Conservation (phyloP, 305 asterid species). For the Fraxinus latifolia region DNA sequence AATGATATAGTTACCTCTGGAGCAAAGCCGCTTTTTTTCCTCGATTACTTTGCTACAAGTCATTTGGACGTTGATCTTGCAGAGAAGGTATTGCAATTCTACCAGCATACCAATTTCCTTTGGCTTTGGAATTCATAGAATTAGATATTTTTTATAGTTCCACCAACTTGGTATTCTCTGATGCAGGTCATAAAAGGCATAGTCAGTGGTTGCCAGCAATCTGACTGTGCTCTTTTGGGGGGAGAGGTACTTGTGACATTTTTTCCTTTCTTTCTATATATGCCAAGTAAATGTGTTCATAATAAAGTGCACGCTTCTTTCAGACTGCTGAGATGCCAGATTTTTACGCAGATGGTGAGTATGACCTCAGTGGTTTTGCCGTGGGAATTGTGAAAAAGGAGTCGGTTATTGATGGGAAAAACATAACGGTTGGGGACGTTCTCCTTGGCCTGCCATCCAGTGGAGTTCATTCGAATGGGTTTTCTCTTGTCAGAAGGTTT, state of each 20-base stretch:
- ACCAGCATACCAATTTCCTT: neutral
- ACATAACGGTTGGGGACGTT: slow-evolving; percentile 64
- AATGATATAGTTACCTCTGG: slow-evolving; percentile 96
- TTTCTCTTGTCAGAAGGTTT: slow-evolving; percentile 89
- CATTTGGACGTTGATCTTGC: slow-evolving; percentile 90
- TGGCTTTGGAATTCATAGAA: neutral
- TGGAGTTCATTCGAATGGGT: slow-evolving; percentile 95
- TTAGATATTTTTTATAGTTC: neutral
- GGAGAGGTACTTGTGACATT: slow-evolving; percentile 68
- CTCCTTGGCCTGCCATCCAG: slow-evolving; percentile 92
- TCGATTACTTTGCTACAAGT: slow-evolving; percentile 92
- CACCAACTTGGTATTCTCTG: slow-evolving; percentile 8
- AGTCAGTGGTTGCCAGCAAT: slow-evolving; percentile 81
- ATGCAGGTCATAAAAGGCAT: slow-evolving; percentile 92
- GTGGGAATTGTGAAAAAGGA: slow-evolving; percentile 79
- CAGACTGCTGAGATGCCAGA: slow-evolving; percentile 99
- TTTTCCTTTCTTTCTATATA: neutral
- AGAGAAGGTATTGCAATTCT: slow-evolving; percentile 57
- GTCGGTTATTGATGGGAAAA: slow-evolving; percentile 75
- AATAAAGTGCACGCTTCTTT: slow-evolving; percentile 23
- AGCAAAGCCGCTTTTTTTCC: slow-evolving; percentile 93
- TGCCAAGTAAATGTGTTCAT: neutral
- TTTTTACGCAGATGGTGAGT: slow-evolving; percentile 86
- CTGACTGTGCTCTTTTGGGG: slow-evolving; percentile 82
- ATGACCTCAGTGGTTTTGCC: slow-evolving; percentile 92